phyloP scores from a whole-genome alignment of 768 basidiomycete species.

The Suillus bovinus region DNA sequence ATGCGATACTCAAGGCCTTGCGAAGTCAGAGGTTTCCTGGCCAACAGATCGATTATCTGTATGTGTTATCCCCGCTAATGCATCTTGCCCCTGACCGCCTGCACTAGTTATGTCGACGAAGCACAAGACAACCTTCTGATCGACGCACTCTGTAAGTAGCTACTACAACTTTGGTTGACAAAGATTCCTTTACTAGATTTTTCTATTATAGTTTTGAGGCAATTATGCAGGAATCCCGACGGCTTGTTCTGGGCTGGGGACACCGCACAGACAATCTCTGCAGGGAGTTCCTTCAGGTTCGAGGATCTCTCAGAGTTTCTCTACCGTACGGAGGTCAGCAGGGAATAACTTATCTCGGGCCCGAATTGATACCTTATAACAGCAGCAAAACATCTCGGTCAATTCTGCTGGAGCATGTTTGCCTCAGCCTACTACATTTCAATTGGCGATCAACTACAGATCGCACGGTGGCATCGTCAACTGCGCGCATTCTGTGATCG shows the following conservation, averaged over 20 bases:
- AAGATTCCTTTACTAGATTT: too few species aligned
- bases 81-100: not conserved
- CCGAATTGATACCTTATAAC: not conserved
- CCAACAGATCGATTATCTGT: constrained; percentile 57
- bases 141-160: constrained; percentile 53
- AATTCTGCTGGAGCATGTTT: constrained; percentile 16
- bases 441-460: constrained; percentile 64
- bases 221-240: constrained; percentile 60
- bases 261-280: constrained; percentile 75
- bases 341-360: not conserved
- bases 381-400: constrained; percentile 23
- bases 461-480: constrained; percentile 76
- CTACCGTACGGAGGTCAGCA: constrained; percentile 58
- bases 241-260: constrained; percentile 82
- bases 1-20: constrained; percentile 44
- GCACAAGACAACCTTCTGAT: constrained; percentile 72
- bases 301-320: constrained; percentile 69
- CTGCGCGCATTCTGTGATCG: constrained; percentile 64
- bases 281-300: constrained; percentile 75
- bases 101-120: constrained; percentile 67
- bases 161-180: not conserved
- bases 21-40: constrained; percentile 23
- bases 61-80: constrained; percentile 16
- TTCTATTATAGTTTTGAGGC: constrained; percentile 50
- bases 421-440: constrained; percentile 44